Evolutionary conservation across 108 stramenopile genomes (phyloP), one percentile per base, ranked within the genome.

Genomic region (Cyclotella baltica): DNA sequence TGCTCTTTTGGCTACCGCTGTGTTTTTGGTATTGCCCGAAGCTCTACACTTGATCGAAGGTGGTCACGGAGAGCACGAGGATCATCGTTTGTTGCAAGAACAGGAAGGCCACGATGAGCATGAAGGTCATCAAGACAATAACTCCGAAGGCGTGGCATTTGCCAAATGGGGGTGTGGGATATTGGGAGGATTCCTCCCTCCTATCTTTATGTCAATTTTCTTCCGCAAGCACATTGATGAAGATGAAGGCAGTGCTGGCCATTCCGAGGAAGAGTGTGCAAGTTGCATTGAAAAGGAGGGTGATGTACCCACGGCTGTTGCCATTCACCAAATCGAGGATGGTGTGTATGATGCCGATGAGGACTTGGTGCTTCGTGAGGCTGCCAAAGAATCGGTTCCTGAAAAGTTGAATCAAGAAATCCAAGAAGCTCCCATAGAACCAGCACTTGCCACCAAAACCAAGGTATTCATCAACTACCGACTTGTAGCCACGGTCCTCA

Each of bases 81-180:
- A 88, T 23, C 55, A 25, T 27, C 55, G 4, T 55, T 55, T 55
- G 20, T 10, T 11, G 25, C 10, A 55, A 23, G 55, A 55, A 55
- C 23, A 55, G 11, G 55, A 55, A 23, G 67, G 77, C 56, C 70
- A 77, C 46, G 74, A 48, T 0, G 75, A 34, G 28, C 73, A 43
- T 57, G 63, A 2, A 62, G 55, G 86, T 23, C 55, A 25, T 27
- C 55, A 55, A 23, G 55, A 55, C 11, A 64, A 80, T 50, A 68
- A 30, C 11, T 79, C 65, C 23, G 88, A 89, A 61, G 62, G 64
- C 15, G 50, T 57, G 25, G 73, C 53, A 23, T 64, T 86, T 3
- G 92, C 92, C 81, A 80, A 84, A 62, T 96, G 87, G 53, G 94
- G 94, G 19, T 65, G 77, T 19, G 61, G 83, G n/a, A 29, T 96